Evolutionary conservation across 305 asterid genomes (phyloP).

Genomic region (Solanum hybrid): DNA sequence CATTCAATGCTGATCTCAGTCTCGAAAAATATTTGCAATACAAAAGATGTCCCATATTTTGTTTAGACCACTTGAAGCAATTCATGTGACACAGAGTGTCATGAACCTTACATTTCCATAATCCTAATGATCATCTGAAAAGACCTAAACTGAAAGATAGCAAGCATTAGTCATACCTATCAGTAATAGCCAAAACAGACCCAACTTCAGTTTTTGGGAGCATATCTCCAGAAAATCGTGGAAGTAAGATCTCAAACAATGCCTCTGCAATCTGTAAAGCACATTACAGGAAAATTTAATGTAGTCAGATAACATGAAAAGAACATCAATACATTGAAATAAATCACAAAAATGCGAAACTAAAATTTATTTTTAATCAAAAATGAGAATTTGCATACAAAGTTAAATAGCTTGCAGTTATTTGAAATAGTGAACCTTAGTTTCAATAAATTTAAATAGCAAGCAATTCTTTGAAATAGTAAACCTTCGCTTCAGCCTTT

Average conservation of each 20-base stretch:
- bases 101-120: background rate
- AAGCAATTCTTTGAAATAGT: background rate
- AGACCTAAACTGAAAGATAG: conserved; percentile 4
- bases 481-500: background rate
- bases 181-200: conserved; percentile 67
- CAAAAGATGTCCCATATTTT: background rate
- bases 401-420: background rate
- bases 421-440: background rate
- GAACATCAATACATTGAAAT: background rate
- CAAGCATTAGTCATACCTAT: conserved; percentile 41
- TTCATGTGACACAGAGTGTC: background rate
- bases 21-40: background rate
- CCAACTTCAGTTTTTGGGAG: conserved; percentile 92
- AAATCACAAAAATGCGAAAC: background rate
- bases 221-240: conserved; percentile 84
- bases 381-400: background rate
- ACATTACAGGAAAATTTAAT: background rate
- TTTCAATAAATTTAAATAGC: background rate
- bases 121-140: background rate
- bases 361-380: background rate
- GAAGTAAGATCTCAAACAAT: conserved; percentile 76
- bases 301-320: background rate
- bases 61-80: background rate
- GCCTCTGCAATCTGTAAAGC: conserved; percentile 77
- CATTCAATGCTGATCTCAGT: background rate